phyloP scores from a whole-genome alignment of 345 rosid genomes.

The Gossypium bickii region DNA sequence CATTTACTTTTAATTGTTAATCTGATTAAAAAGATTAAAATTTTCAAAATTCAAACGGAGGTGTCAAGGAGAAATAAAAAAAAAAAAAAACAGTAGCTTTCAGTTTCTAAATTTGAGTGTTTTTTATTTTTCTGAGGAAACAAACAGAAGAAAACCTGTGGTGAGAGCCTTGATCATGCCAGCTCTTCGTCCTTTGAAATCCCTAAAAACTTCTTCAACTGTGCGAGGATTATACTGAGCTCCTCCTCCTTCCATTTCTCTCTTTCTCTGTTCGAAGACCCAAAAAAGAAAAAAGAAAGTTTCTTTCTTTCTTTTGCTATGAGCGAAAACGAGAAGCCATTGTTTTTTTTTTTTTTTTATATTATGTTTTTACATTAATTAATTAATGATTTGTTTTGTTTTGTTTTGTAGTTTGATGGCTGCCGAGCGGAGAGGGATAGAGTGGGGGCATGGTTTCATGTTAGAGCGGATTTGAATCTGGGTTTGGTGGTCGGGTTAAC shows the following conservation, averaged over 20 bases:
- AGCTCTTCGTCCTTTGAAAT: conserved; percentile 65
- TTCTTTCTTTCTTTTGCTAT: neutral
- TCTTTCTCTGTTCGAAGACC: conserved; percentile 1
- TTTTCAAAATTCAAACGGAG: neutral
- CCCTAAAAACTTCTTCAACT: conserved; percentile 71
- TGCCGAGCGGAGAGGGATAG: neutral
- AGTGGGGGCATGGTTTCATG: conserved; percentile 12
- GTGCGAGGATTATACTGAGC: conserved; percentile 52
- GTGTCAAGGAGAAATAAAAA: neutral
- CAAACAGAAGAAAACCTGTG: conserved; percentile 35
- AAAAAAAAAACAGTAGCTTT: conserved; percentile 8
- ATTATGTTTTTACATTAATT: no score
- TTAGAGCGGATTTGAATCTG: conserved; percentile 35
- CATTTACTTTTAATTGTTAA: neutral
- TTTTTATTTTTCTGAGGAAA: conserved; percentile 7
- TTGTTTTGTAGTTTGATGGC: neutral
- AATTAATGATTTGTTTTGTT: neutral
- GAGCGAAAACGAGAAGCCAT: neutral
- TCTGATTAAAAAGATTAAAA: neutral
- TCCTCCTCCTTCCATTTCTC: conserved; percentile 40
- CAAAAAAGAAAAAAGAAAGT: neutral
- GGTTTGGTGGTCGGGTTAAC: conserved; percentile 21
- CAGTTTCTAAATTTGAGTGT: neutral
- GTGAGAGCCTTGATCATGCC: conserved; percentile 70
- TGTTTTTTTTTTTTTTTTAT: neutral